A percentile compares a stretch with the other conserved stretches of the same genome.
Conservation (phyloP, 2,329 filamentous ascomycete genomes). For the Cladorrhinum sp. region DNA sequence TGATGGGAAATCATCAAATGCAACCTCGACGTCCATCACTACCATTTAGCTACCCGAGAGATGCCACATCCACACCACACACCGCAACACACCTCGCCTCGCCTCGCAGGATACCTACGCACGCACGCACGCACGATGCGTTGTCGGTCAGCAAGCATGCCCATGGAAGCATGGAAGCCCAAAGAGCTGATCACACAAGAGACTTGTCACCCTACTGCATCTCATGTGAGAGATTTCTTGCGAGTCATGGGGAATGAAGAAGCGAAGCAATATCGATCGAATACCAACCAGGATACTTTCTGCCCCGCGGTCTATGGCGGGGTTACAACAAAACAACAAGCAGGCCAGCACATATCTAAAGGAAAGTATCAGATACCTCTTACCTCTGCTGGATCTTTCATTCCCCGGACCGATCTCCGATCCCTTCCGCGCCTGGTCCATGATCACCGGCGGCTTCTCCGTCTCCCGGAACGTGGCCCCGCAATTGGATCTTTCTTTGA, state of each 20-base stretch:
- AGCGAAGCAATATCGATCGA: not conserved
- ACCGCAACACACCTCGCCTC: too few species aligned
- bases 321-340: not conserved
- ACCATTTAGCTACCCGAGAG: too few species aligned
- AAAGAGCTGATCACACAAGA: not conserved
- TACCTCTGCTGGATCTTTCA: too few species aligned
- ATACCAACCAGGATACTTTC: too few species aligned
- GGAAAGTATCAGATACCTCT: too few species aligned
- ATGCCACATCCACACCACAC: not conserved
- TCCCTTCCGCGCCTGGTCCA: not conserved
- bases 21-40: not conserved
- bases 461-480: not conserved
- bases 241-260: not conserved
- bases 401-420: too few species aligned
- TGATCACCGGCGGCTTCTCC: not conserved
- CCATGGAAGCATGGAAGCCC: not conserved
- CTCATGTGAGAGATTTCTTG: not conserved
- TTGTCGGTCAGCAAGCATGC: not conserved
- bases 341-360: not conserved
- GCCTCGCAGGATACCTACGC: too few species aligned
- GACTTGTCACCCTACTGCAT: not conserved
- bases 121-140: not conserved
- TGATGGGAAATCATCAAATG: not conserved
- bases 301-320: not conserved
- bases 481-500: not conserved